Conservation (phyloP, 2,329 filamentous ascomycete species). For the Diaporthe sp. region DNA sequence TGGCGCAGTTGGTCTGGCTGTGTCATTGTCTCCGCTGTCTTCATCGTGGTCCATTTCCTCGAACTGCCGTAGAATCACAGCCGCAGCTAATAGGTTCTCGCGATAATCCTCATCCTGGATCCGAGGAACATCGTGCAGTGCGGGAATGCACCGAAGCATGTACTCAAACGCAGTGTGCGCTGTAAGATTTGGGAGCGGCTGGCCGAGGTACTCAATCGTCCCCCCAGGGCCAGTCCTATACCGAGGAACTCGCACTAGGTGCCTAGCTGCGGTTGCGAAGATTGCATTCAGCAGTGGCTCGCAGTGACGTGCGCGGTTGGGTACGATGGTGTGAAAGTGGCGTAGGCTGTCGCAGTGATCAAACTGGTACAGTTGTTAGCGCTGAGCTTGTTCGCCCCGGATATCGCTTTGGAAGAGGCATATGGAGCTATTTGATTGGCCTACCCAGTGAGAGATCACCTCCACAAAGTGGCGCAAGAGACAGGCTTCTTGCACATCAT, state of each 20-base stretch:
- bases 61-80: neutral
- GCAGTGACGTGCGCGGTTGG: slow-evolving; percentile 1
- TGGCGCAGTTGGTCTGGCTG: neutral
- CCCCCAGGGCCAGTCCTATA: neutral
- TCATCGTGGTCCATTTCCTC: slow-evolving; percentile 11
- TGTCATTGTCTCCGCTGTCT: neutral
- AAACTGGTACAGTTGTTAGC: neutral
- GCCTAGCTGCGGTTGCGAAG: slow-evolving; percentile 5
- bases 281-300: slow-evolving; percentile 14
- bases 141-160: slow-evolving; percentile 5
- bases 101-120: slow-evolving; percentile 15
- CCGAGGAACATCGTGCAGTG: neutral
- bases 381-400: too few species aligned
- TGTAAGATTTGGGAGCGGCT: slow-evolving; percentile 10
- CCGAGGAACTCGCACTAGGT: neutral
- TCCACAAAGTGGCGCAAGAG: slow-evolving; percentile 15
- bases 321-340: neutral
- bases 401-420: too few species aligned
- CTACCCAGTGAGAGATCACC: slow-evolving; percentile 14
- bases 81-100: neutral
- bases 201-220: neutral
- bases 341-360: slow-evolving; percentile 14
- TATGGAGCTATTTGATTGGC: neutral
- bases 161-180: slow-evolving; percentile 10
- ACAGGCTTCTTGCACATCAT: slow-evolving; percentile 24